Evolutionary conservation across 2,329 filamentous ascomycete species (phyloP), one percentile per base, ranked within the genome.

Genomic region (Biscogniauxia marginata): DNA sequence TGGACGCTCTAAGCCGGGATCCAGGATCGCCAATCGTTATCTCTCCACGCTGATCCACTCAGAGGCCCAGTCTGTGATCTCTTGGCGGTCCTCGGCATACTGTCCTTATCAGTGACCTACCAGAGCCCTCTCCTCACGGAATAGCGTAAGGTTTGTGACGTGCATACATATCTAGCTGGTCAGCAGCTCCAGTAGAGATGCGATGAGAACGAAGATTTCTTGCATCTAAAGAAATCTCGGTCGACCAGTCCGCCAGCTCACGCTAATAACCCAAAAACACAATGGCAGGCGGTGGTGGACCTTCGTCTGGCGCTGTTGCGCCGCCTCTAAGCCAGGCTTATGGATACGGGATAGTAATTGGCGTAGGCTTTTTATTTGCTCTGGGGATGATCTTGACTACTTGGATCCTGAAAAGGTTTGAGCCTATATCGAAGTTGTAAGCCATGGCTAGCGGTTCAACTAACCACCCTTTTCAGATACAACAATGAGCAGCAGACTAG

Each of bases 321-420:
- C 56, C 61, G 4, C 56, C 79, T 25, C 69, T 82, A 18, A 73
- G 72, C 63, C 84, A 88, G 67, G 84, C 81, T 53, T 87, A 85
- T 62, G 89, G 89, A 67, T 92, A 91, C 80, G 89, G 88, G 66
- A 85, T 92, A 62, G 82, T 92, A 51, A 73, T 92, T 43, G 89
- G 89, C 16, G 73, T 92, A 7, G 89, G 89, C 21, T 84, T 88
- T 64, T 79, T 84, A 18, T 92, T 92, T 73, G 86, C 88, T 45
- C 75, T 91, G 57, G 83, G 86, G 57, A 89, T 89, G 87, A 88
- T 89, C 64, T 74, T 83, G 52, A 86, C 86, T 9, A 90, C 86
- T 3, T 88, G 86, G 73, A 81, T 88, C 19, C 74, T 90, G 55
- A 87, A 87, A 67, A 77, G 84, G 69, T 84, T 21, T 8, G 30